A percentile compares a stretch with the other conserved stretches of the same genome.
Conservation (phyloP, 202 grass and related monocot species). For the Elaeis oleifera region DNA sequence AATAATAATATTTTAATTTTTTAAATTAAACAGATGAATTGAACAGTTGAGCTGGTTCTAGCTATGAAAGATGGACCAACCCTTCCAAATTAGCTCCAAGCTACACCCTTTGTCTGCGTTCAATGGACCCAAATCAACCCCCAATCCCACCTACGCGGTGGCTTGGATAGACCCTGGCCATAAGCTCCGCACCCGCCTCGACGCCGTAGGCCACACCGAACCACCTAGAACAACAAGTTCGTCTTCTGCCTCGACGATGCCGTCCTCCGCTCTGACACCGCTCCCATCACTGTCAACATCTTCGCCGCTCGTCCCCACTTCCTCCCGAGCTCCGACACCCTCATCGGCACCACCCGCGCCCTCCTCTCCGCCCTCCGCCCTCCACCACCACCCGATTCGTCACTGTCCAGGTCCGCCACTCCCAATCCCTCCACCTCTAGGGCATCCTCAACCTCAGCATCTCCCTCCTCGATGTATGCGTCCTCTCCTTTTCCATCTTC, state of each 20-base stretch:
- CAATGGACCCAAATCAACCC: too few species aligned
- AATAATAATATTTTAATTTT: too few species aligned
- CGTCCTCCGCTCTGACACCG: conserved; percentile 6
- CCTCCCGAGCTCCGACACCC: neutral
- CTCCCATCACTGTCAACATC: conserved; percentile 1
- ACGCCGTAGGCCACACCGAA: neutral
- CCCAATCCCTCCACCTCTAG: conserved; percentile 3
- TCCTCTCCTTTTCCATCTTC: neutral
- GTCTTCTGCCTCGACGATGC: conserved; percentile 11
- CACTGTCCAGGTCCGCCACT: conserved; percentile 8
- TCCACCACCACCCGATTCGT: neutral
- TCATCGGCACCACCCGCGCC: conserved; percentile 5
- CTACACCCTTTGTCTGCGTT: too few species aligned
- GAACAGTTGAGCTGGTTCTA: too few species aligned
- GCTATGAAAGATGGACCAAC: too few species aligned
- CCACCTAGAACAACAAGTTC: conserved; percentile 24
- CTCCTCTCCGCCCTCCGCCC: conserved; percentile 12
- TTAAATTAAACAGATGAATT: too few species aligned
- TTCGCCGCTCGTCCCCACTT: neutral
- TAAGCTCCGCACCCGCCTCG: conserved; percentile 1
- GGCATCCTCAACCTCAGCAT: conserved; percentile 17
- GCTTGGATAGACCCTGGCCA: neutral
- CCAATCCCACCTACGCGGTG: conserved; percentile 1
- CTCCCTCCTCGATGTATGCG: neutral
- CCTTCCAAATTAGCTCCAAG: too few species aligned